phyloP scores from a whole-genome alignment of 129 eudicot species.

The Lactuca saligna region DNA sequence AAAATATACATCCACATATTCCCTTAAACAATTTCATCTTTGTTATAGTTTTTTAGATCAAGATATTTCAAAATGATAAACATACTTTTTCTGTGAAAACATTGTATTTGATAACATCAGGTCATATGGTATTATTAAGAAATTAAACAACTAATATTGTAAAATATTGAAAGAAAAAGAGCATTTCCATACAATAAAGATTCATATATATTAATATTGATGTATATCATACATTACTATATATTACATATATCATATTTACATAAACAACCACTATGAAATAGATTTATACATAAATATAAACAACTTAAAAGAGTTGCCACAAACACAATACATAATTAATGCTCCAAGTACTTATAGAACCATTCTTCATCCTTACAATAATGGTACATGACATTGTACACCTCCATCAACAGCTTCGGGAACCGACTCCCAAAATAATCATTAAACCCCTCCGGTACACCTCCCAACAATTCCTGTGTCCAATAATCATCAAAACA shows the following conservation, averaged over 20 bases:
- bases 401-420: slow-evolving; percentile 76
- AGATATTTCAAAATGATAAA: too few relatives aligned
- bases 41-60: too few relatives aligned
- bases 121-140: too few relatives aligned
- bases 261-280: slow-evolving; percentile 6
- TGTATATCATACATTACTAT: slow-evolving; percentile 1
- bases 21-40: too few relatives aligned
- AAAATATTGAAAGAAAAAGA: not conserved
- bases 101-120: too few relatives aligned
- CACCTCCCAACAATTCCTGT: slow-evolving; percentile 81
- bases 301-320: not conserved
- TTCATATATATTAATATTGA: not conserved
- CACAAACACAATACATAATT: not conserved
- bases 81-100: too few relatives aligned
- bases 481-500: not conserved
- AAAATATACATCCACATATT: too few relatives aligned
- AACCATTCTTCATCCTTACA: slow-evolving; percentile 74
- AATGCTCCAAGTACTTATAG: slow-evolving; percentile 47
- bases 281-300: not conserved
- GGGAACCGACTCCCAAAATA: slow-evolving; percentile 82
- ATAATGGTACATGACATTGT: slow-evolving; percentile 57
- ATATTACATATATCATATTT: slow-evolving; percentile 18
- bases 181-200: not conserved
- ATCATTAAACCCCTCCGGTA: slow-evolving; percentile 78
- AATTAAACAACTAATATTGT: too few relatives aligned